These are phyloP conservation scores for Phylloporus rhodoxanthus DNA, from an alignment of 768 basidiomycete genomes.

Conservation along the genomic window DNA sequence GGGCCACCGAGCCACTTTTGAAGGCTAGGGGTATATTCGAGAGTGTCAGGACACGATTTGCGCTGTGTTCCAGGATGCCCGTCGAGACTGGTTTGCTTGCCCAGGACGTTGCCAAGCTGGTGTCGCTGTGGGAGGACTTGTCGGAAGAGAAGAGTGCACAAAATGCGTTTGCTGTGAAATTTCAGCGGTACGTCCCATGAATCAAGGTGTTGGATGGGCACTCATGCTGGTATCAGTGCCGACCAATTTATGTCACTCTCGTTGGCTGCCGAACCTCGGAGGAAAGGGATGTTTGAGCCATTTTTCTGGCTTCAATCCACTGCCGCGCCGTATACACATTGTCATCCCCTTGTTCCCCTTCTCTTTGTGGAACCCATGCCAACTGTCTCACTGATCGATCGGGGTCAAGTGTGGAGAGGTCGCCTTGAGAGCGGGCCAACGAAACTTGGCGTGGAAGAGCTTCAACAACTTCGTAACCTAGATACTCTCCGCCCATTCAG, in stretches of 20 bases:
- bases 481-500: constrained; percentile 38
- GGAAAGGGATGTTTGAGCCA: constrained; percentile 71
- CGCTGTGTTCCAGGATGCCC: constrained; percentile 42
- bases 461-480: constrained; percentile 50
- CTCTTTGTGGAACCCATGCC: constrained; percentile 75
- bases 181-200: constrained; percentile 48
- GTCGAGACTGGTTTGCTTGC: constrained; percentile 35
- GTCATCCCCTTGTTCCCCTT: constrained; percentile 54
- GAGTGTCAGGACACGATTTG: constrained; percentile 43
- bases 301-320: constrained; percentile 60
- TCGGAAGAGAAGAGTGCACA: constrained; percentile 32
- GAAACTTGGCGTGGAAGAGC: constrained; percentile 46
- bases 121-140: constrained; percentile 55
- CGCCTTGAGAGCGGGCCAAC: constrained; percentile 60
- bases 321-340: constrained; percentile 33
- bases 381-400: constrained; percentile 60
- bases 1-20: constrained; percentile 38
- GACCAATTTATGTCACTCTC: constrained; percentile 79
- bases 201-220: neutral
- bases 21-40: constrained; percentile 47
- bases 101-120: constrained; percentile 46
- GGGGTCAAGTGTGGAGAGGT: constrained; percentile 56
- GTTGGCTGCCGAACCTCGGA: constrained; percentile 64
- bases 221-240: constrained; percentile 36
- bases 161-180: constrained; percentile 46